A percentile compares a stretch with the other conserved stretches of the same genome.
phyloP scores from a whole-genome alignment of 2,329 filamentous ascomycete species.

The Dactylellina leptospora region DNA sequence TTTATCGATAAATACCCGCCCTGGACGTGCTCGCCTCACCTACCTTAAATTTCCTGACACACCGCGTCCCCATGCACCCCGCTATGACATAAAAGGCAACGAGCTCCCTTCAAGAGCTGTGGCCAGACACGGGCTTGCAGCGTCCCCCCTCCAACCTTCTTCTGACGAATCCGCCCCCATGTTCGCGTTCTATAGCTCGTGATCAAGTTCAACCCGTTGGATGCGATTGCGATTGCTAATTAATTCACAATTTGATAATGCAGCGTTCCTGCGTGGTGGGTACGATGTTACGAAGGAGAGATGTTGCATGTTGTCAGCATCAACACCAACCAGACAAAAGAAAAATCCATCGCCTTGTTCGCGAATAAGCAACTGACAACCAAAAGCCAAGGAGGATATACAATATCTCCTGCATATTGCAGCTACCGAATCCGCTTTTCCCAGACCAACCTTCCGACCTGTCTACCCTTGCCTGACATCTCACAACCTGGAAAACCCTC shows the following conservation, averaged over 20 bases:
- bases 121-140: slow-evolving; percentile 27
- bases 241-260: background rate
- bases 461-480: slow-evolving; percentile 36
- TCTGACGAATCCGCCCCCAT: slow-evolving; percentile 22
- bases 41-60: slow-evolving; percentile 39
- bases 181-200: slow-evolving; percentile 27
- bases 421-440: slow-evolving; percentile 24
- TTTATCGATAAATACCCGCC: slow-evolving; percentile 54
- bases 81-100: slow-evolving; percentile 53
- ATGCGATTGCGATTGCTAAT: slow-evolving; percentile 16
- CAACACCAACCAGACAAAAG: slow-evolving; percentile 10
- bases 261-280: slow-evolving; percentile 33
- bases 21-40: slow-evolving; percentile 36
- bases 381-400: slow-evolving; percentile 8
- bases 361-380: no score
- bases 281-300: background rate
- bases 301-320: slow-evolving; percentile 26
- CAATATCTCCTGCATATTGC: slow-evolving; percentile 32
- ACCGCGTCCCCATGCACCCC: slow-evolving; percentile 34
- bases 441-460: slow-evolving; percentile 16
- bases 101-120: slow-evolving; percentile 39
- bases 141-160: slow-evolving; percentile 18
- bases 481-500: slow-evolving; percentile 32
- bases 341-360: no score
- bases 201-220: slow-evolving; percentile 18